Evolutionary conservation across 352 stramenopile genomes (phyloP).

Genomic region (Globisporangium spiculum): DNA sequence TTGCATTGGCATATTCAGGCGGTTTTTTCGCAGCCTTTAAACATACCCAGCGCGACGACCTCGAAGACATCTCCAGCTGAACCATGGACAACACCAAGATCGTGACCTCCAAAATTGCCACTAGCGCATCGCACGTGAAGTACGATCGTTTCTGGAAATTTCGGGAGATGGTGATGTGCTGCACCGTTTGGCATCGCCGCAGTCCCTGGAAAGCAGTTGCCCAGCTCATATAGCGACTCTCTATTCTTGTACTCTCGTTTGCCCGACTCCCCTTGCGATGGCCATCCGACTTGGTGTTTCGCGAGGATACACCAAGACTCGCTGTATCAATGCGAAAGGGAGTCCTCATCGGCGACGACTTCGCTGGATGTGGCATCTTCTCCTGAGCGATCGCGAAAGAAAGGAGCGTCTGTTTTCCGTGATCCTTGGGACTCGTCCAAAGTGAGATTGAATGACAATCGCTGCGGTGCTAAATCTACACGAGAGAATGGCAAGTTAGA

Average conservation of each 20-base stretch:
- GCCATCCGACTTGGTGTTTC: conserved; percentile 12
- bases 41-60: conserved; percentile 14
- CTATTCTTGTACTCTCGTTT: neutral
- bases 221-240: neutral
- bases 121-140: neutral
- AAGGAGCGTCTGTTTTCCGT: neutral
- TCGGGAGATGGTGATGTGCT: conserved; percentile 6
- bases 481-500: neutral
- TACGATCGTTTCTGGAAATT: conserved; percentile 3
- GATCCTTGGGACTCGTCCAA: neutral
- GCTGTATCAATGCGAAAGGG: conserved; percentile 3
- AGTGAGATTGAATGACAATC: neutral
- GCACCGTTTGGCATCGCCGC: conserved; percentile 1
- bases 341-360: neutral
- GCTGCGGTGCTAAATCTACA: neutral
- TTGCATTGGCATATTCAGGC: no score
- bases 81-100: conserved; percentile 13
- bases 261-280: neutral
- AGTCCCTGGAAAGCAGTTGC: neutral
- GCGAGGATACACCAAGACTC: neutral
- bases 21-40: no score
- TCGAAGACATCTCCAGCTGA: conserved; percentile 13
- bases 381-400: neutral
- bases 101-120: conserved; percentile 7
- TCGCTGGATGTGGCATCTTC: neutral